phyloP scores from a whole-genome alignment of 2,329 filamentous ascomycete species.

The Beauveria scarabaeidicola region DNA sequence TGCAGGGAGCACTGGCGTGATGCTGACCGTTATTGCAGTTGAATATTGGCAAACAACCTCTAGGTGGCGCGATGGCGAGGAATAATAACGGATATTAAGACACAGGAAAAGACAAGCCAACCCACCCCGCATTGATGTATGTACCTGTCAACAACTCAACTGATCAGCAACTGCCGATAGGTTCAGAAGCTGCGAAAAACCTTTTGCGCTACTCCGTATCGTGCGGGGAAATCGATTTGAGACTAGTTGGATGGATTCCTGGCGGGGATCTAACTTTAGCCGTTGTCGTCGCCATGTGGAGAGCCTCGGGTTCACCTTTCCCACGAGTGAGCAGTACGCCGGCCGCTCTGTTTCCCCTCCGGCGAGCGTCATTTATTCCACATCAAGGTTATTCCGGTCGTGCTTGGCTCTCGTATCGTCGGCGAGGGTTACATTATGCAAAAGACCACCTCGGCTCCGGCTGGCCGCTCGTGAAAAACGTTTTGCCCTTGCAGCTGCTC shows the following conservation, averaged over 20 bases:
- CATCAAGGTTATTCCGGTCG: not conserved
- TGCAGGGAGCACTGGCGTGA: too few relatives aligned
- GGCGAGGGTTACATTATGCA: not conserved
- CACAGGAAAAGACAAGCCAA: not conserved
- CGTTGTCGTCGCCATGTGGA: not conserved
- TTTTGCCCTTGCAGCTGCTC: not conserved
- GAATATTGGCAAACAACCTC: not conserved
- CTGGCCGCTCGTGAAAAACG: not conserved
- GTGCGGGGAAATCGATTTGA: not conserved
- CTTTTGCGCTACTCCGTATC: not conserved
- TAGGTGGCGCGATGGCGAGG: not conserved
- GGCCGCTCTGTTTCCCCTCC: not conserved
- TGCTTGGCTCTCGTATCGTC: not conserved
- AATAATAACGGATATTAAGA: not conserved
- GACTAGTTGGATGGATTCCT: not conserved
- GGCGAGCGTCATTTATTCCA: not conserved
- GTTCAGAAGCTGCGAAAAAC: not conserved
- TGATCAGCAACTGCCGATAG: conserved; percentile 2
- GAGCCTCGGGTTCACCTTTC: not conserved
- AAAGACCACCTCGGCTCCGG: not conserved
- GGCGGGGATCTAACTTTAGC: not conserved
- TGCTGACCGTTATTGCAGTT: not conserved
- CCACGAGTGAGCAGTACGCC: too few relatives aligned
- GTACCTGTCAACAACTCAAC: not conserved
- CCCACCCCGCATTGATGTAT: not conserved